Evolutionary conservation across 306 rosid species (phyloP), one percentile per base, ranked within the genome.

Genomic region (Carpinus fangiana): DNA sequence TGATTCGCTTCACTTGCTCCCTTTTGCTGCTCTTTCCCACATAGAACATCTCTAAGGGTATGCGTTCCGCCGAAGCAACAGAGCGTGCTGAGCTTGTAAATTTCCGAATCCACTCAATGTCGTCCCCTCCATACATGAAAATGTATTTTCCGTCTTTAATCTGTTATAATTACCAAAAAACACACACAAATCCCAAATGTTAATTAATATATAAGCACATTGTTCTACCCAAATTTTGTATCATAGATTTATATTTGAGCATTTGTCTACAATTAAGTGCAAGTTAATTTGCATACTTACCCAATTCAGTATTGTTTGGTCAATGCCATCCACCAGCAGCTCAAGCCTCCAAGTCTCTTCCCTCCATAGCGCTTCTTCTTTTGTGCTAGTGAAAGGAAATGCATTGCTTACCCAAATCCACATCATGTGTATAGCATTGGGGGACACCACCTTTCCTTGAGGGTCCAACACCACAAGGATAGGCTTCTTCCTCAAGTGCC

Each of bases 341-440:
- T 86, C 94, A 28, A 86, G 87, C 74, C 86, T 79, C 92, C 92
- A 88, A 12, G 77, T 83, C 81, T 90, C 94, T 46, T 88, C 92
- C 75, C 75, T 86, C 94, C 92, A 90, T 1, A 90, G 85, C 72
- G 76, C 76, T 86, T 90, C 92, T 73, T 90, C 94, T 70, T 74
- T 86, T 26, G 64, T 8, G 71, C 83, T 90, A 8, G 92, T 88
- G 82, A 90, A 88, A 73, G 94, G 94, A 76, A 84, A 90, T 26
- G 94, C 94, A 36, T 73, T 76, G 56, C 89, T 86, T 78, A 90
- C 92, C 92, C 92, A 90, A 78, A 88, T 90, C 88, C 90, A 90
- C 89, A 90, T 90, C 94, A 90, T 90, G 83, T 88, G 94, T 48
- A 90, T 81, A 66, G 94, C 94, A 66, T 90, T 90, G 26, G 92